A percentile compares a stretch with the other conserved stretches of the same genome.
These are phyloP conservation scores for Phytophthora kernoviae DNA, from an alignment of 352 stramenopile genomes.

Conservation along the genomic window DNA sequence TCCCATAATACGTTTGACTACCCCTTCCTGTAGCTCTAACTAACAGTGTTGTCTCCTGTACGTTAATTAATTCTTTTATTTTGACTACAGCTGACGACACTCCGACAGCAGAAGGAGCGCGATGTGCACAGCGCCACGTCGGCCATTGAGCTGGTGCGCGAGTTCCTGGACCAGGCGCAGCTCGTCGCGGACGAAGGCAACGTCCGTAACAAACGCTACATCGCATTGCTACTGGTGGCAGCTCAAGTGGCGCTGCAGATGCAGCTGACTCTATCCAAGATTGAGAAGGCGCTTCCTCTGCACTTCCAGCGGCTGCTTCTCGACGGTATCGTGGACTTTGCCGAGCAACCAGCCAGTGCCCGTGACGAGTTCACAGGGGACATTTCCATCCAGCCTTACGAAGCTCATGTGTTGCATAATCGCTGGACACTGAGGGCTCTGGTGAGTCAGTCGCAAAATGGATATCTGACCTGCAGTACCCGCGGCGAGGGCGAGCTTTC, in stretches of 20 bases:
- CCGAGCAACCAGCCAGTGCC: slow-evolving; percentile 41
- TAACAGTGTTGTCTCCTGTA: too few relatives aligned
- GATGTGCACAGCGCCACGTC: slow-evolving; percentile 64
- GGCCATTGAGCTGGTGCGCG: slow-evolving; percentile 77
- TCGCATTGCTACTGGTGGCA: slow-evolving; percentile 67
- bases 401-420: slow-evolving; percentile 69
- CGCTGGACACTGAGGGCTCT: slow-evolving; percentile 80
- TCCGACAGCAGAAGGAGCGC: slow-evolving; percentile 50
- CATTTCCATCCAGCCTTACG: slow-evolving; percentile 42
- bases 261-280: slow-evolving; percentile 53
- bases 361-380: slow-evolving; percentile 40
- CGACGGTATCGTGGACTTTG: slow-evolving; percentile 82
- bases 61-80: slow-evolving; percentile 5
- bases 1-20: too few relatives aligned
- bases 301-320: slow-evolving; percentile 84
- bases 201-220: slow-evolving; percentile 76
- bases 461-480: slow-evolving; percentile 70
- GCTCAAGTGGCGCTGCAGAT: slow-evolving; percentile 83
- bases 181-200: slow-evolving; percentile 80
- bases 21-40: slow-evolving; percentile 6
- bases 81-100: slow-evolving; percentile 43
- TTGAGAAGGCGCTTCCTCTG: slow-evolving; percentile 67
- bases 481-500: slow-evolving; percentile 67
- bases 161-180: slow-evolving; percentile 86
- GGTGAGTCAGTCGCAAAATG: slow-evolving; percentile 70